phyloP scores from a whole-genome alignment of 2,329 filamentous ascomycete species.

The Diaporthe sp. region DNA sequence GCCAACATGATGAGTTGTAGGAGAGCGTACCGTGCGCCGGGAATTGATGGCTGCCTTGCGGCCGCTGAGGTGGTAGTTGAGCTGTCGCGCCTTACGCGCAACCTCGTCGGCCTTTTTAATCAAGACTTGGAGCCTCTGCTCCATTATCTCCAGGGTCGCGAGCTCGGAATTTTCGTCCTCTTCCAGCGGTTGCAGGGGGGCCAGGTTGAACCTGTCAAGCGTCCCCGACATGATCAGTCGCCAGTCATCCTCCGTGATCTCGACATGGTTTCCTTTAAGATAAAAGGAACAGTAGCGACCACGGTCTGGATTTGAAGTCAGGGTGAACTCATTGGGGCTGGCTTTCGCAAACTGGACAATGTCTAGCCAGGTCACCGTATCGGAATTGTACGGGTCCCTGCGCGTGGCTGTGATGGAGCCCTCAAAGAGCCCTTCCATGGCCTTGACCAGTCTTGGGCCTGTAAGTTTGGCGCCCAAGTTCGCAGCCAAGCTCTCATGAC shows the following conservation, averaged over 20 bases:
- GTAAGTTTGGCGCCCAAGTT: slow-evolving; percentile 87
- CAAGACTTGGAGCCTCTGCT: slow-evolving; percentile 81
- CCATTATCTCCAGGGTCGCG: slow-evolving; percentile 85
- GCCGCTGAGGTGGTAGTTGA: slow-evolving; percentile 84
- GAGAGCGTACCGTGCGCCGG: slow-evolving; percentile 61
- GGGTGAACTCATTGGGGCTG: slow-evolving; percentile 81
- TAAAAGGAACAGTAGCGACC: slow-evolving; percentile 83
- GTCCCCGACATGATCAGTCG: slow-evolving; percentile 86
- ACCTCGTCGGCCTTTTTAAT: slow-evolving; percentile 86
- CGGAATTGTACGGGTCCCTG: slow-evolving; percentile 69
- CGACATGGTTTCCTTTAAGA: slow-evolving; percentile 83
- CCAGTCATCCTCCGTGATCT: slow-evolving; percentile 91
- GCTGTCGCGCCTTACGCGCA: slow-evolving; percentile 72
- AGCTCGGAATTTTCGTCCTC: slow-evolving; percentile 90
- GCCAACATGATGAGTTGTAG: slow-evolving; percentile 50
- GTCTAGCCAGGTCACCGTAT: slow-evolving; percentile 81
- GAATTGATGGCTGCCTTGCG: slow-evolving; percentile 79
- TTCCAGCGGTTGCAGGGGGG: slow-evolving; percentile 82
- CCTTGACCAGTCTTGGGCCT: slow-evolving; percentile 85
- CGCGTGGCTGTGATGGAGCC: slow-evolving; percentile 73
- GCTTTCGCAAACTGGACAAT: slow-evolving; percentile 86
- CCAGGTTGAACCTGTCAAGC: slow-evolving; percentile 78
- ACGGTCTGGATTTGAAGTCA: slow-evolving; percentile 77
- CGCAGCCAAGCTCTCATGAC: slow-evolving; percentile 87
- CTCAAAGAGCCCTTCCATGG: slow-evolving; percentile 88